These are phyloP conservation scores for Syncephalastrum sp. DNA, from an alignment of 371 early-diverging fungal genomes.

Conservation along the genomic window DNA sequence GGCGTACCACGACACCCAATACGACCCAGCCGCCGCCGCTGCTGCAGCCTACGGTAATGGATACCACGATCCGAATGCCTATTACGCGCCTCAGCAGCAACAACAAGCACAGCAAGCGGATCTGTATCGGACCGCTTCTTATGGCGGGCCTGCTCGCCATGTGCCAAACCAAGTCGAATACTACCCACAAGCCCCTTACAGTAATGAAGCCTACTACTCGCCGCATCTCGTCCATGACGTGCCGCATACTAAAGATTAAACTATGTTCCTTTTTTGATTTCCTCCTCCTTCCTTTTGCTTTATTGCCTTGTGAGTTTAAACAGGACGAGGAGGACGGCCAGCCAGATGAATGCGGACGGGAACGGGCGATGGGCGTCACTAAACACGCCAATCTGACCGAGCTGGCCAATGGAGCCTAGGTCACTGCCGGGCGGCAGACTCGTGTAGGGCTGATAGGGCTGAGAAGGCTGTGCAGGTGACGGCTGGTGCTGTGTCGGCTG, in stretches of 20 bases:
- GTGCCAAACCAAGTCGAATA: too few species aligned
- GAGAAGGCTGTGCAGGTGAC: background rate
- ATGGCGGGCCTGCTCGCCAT: too few species aligned
- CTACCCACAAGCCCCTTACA: background rate
- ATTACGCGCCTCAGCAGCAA: too few species aligned
- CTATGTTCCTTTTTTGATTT: background rate
- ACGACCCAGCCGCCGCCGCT: too few species aligned
- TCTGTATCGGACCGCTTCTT: too few species aligned
- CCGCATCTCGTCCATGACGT: slow-evolving; percentile 16
- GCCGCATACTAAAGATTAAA: slow-evolving; percentile 16
- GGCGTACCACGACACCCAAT: too few species aligned
- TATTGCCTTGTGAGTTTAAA: background rate
- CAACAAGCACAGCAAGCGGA: too few species aligned
- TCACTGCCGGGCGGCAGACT: slow-evolving; percentile 15
- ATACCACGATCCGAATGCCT: too few species aligned
- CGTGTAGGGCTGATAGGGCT: background rate
- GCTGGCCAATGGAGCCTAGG: slow-evolving; percentile 11
- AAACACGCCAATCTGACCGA: slow-evolving; percentile 18
- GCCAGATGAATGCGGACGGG: too few species aligned
- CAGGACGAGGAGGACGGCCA: too few species aligned
- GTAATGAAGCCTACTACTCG: slow-evolving; percentile 7
- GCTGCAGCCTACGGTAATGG: too few species aligned
- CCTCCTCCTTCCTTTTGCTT: background rate
- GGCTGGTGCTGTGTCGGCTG: slow-evolving; percentile 5
- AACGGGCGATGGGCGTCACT: slow-evolving; percentile 2